phyloP scores from a whole-genome alignment of 2,329 filamentous ascomycete species.

The Ilyonectria mors-panacis region DNA sequence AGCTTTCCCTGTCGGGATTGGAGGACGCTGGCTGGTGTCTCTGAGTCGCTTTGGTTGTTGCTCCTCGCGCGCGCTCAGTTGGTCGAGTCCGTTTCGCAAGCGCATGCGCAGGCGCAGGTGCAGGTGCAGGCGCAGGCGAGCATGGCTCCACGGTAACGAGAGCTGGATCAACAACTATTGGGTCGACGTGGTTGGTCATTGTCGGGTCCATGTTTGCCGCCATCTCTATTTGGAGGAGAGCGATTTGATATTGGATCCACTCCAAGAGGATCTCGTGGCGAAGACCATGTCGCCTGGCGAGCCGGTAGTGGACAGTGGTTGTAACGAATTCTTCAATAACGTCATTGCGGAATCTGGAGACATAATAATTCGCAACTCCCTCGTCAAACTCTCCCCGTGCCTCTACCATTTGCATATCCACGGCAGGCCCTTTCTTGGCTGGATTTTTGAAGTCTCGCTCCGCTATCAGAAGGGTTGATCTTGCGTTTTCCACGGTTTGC shows the following conservation, averaged over 20 bases:
- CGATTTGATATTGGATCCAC: constrained; percentile 40
- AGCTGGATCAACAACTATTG: constrained; percentile 9
- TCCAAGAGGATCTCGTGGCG: constrained; percentile 39
- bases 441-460: constrained; percentile 40
- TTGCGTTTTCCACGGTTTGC: constrained; percentile 35
- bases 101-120: not conserved
- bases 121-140: not conserved
- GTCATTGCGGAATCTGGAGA: constrained; percentile 23
- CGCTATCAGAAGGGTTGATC: constrained; percentile 36
- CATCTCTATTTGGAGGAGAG: constrained; percentile 37
- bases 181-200: not conserved
- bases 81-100: not conserved
- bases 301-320: constrained; percentile 32
- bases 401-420: constrained; percentile 28
- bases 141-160: not conserved
- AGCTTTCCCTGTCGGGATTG: not conserved
- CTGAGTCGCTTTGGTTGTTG: constrained; percentile 1
- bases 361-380: constrained; percentile 33
- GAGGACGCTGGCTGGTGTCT: not conserved
- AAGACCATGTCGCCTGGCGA: constrained; percentile 28
- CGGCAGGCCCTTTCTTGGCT: constrained; percentile 19
- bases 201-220: not conserved
- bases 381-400: constrained; percentile 34
- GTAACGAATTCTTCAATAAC: constrained; percentile 25
- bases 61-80: not conserved